Base-by-base conservation (phyloP, 2,329 filamentous ascomycete genomes). In the Macrophomina phaseolina region DNA sequence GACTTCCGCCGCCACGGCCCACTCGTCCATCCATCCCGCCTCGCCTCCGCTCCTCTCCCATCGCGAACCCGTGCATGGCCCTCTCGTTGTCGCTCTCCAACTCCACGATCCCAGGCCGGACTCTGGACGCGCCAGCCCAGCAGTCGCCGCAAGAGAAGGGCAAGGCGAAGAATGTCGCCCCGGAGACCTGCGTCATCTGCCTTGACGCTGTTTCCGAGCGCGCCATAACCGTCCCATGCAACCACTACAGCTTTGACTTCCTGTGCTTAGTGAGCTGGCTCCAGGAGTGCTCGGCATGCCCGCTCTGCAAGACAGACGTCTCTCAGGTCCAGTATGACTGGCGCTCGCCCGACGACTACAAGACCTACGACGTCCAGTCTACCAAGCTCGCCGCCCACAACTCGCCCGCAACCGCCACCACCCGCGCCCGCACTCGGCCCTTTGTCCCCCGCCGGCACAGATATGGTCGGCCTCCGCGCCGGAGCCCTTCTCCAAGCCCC, bases 221-320 rank as follows among this genome's bases (percentile, higher is more conserved):
- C 63, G 93, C 91, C 69, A 83, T 90, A 61, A 87, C 91, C 7
- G 81, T 85, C 23, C 93, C 94, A 7, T 98, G 94, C 82, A 85
- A 87, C 49, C 94, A 98, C 81, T 80, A 83, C 67, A 88, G 89
- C 71, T 97, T 96, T 76, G 93, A 97, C 81, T 96, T 93, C 74
- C 77, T 92, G 12, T 98, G 94, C 77, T 85, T 97, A 5, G 80
- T 90, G 28, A 93, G 86, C 78, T 97, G 94, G 94, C 82, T 97
- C 5, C 85, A 93, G 71, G 83, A 91, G 69, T 86, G 87, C 9
- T 83, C 89, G 0, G 86, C 83, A 56, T 97, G 94, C 74, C 94
- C 94, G 18, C 83, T 97, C 63, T 98, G 94, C 72, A 86, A 87
- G 72, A 76, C 80, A 28, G 77, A 82, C 68, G 79, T 89, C 48